Percentiles rank a stretch among this genome's conserved stretches.
Evolutionary conservation across 2,329 filamentous ascomycete species (phyloP).

Genomic region (Beauveria bassiana): DNA sequence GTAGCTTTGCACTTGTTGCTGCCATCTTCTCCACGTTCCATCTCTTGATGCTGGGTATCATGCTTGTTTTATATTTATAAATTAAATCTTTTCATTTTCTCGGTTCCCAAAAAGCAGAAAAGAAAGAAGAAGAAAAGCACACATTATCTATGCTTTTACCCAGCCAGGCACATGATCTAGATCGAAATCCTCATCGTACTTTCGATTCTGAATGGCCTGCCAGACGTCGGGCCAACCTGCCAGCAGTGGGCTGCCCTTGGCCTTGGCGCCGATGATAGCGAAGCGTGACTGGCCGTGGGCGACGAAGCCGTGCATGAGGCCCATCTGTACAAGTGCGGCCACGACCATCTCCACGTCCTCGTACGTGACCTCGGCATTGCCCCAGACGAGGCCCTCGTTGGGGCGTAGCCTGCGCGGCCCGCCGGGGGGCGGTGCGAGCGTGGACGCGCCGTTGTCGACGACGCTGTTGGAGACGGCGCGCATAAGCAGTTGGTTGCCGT

Average conservation of each 20-base stretch:
- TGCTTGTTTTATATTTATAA: background rate
- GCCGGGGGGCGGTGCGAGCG: slow-evolving; percentile 40
- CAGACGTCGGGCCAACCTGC: slow-evolving; percentile 73
- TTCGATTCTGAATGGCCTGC: slow-evolving; percentile 56
- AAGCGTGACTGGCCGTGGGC: slow-evolving; percentile 70
- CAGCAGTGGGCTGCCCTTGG: slow-evolving; percentile 51
- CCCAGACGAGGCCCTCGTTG: slow-evolving; percentile 54
- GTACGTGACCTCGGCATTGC: slow-evolving; percentile 51
- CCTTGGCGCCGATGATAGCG: slow-evolving; percentile 72
- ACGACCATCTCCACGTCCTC: slow-evolving; percentile 71
- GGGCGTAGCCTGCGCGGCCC: slow-evolving; percentile 41
- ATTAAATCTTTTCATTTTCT: background rate
- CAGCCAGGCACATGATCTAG: slow-evolving; percentile 68
- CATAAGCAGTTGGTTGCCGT: slow-evolving; percentile 45
- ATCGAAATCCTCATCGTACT: slow-evolving; percentile 49
- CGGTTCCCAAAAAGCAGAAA: no score
- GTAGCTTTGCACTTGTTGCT: background rate
- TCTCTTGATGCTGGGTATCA: background rate
- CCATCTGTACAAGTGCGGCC: slow-evolving; percentile 69
- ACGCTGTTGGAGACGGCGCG: slow-evolving; percentile 41
- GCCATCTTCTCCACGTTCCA: background rate
- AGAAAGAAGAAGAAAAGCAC: no score
- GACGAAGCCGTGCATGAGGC: slow-evolving; percentile 75
- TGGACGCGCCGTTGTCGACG: slow-evolving; percentile 29
- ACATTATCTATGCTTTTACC: slow-evolving; percentile 43